phyloP scores from a whole-genome alignment of 768 basidiomycete species.

The Trametes coccinea region DNA sequence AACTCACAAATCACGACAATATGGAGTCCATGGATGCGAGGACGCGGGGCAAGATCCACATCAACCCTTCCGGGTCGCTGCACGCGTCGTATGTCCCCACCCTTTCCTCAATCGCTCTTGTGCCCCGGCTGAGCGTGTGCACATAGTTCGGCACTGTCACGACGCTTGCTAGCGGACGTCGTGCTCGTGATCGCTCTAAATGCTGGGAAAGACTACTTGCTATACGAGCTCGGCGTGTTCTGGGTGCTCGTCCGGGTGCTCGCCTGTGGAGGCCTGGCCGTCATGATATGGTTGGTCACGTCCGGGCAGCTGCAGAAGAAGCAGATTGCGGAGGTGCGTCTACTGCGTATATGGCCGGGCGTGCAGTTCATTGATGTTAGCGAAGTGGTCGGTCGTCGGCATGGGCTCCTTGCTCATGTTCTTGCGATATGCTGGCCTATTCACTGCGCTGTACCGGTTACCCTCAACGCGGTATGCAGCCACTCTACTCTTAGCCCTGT shows the following conservation, averaged over 20 bases:
- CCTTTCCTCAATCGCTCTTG: conserved; percentile 15
- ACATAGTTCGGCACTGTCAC: conserved; percentile 48
- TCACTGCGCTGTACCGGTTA: conserved; percentile 68
- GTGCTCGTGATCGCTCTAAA: conserved; percentile 64
- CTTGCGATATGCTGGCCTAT: conserved; percentile 65
- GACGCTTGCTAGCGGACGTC: conserved; percentile 59
- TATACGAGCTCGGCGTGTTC: conserved; percentile 70
- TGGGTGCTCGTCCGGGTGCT: conserved; percentile 77
- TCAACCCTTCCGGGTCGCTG: conserved; percentile 26
- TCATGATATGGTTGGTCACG: conserved; percentile 58
- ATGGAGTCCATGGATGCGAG: conserved; percentile 36
- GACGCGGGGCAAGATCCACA: conserved; percentile 38
- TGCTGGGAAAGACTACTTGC: conserved; percentile 65
- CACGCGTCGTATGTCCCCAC: conserved; percentile 26
- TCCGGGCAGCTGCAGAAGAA: conserved; percentile 56
- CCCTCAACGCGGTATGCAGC: conserved; percentile 60
- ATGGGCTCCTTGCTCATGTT: conserved; percentile 62
- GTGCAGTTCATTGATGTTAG: not conserved
- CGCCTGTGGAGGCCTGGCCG: conserved; percentile 68
- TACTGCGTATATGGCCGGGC: too few species aligned
- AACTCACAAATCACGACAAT: not conserved
- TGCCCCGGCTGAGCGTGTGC: conserved; percentile 7
- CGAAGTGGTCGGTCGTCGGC: conserved; percentile 70
- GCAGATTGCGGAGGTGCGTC: conserved; percentile 59
- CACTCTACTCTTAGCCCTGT: not conserved